Base-by-base conservation (phyloP, 139 green algal species). In the Haematococcus sp. region DNA sequence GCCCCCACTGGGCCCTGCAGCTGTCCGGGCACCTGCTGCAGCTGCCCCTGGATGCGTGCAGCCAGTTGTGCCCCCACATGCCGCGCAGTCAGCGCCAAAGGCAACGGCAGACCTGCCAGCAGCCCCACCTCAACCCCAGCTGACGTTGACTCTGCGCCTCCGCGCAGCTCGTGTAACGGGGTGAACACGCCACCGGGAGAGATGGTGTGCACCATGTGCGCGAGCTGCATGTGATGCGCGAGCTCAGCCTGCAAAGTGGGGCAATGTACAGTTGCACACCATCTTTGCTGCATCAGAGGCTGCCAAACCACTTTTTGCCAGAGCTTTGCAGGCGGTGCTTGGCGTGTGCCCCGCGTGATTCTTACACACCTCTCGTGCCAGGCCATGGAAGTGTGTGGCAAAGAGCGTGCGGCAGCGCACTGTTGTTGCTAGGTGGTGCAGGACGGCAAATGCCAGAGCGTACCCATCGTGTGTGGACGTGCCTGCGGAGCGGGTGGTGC, bases 311-410 rank as follows among this genome's bases (percentile, higher is more conserved):
- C n/a, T n/a, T n/a, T n/a, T n/a, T n/a, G n/a, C n/a, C n/a, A n/a
- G n/a, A n/a, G n/a, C n/a, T n/a, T n/a, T n/a, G n/a, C n/a, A n/a
- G n/a, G n/a, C n/a, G n/a, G n/a, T n/a, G n/a, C n/a, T n/a, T n/a
- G n/a, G n/a, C n/a, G n/a, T n/a, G n/a, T n/a, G n/a, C n/a, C n/a
- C n/a, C n/a, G n/a, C n/a, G n/a, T n/a, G n/a, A n/a, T n/a, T n/a
- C n/a, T n/a, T n/a, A 0, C 22, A n/a, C 7, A 63, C 46, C 49
- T 82, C 81, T 19, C 27, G 20, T 0, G 90, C 84, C 17, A 97
- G 75, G 11, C 76, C 68, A 78, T 98, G 93, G 76, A 97, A 98
- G 86, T 98, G 95, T 17, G 95, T 98, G 16, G 92, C 94, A 85
- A 98, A 98, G 33, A 98, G 76, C 70, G 86, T 93, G 28, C 77